A percentile compares a stretch with the other conserved stretches of the same genome.
These are phyloP conservation scores for Candida glucosophila DNA, from an alignment of 1,139 yeast genomes.

Conservation along the genomic window DNA sequence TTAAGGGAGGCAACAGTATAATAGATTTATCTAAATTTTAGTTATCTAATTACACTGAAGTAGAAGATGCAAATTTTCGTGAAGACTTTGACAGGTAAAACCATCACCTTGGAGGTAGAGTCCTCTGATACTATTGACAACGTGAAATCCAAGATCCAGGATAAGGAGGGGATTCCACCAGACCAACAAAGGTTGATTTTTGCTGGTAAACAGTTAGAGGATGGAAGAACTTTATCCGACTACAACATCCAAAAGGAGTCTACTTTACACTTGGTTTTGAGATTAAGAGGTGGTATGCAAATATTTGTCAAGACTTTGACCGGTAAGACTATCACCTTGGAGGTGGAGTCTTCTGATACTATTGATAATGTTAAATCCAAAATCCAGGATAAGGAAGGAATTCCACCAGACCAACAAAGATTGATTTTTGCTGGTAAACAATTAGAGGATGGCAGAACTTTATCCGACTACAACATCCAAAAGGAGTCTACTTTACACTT, in stretches of 20 bases:
- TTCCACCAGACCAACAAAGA: conserved; percentile 97
- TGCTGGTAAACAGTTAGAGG: conserved; percentile 99
- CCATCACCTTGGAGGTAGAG: conserved; percentile 98
- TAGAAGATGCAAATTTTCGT: conserved; percentile 92
- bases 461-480: conserved; percentile 22
- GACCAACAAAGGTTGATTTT: conserved; percentile 99
- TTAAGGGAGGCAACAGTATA: too few species aligned
- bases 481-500: conserved; percentile 70
- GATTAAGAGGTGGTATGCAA: conserved; percentile 97
- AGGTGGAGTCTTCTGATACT: conserved; percentile 18
- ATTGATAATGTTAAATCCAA: conserved; percentile 88
- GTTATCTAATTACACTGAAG: too few species aligned
- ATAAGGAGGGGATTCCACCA: conserved; percentile 99
- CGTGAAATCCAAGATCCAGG: conserved; percentile 98
- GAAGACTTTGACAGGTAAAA: conserved; percentile 98
- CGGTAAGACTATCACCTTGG: conserved; percentile 65
- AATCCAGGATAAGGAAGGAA: conserved; percentile 96
- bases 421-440: conserved; percentile 97
- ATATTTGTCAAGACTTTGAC: conserved; percentile 93
- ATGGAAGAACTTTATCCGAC: conserved; percentile 97
- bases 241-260: conserved; percentile 66
- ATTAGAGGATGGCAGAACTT: conserved; percentile 95
- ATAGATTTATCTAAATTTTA: too few species aligned
- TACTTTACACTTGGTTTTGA: conserved; percentile 91
- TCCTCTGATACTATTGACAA: conserved; percentile 98